These are phyloP conservation scores for Rhizopogon roseolus DNA, from an alignment of 768 basidiomycete genomes.

Conservation along the genomic window DNA sequence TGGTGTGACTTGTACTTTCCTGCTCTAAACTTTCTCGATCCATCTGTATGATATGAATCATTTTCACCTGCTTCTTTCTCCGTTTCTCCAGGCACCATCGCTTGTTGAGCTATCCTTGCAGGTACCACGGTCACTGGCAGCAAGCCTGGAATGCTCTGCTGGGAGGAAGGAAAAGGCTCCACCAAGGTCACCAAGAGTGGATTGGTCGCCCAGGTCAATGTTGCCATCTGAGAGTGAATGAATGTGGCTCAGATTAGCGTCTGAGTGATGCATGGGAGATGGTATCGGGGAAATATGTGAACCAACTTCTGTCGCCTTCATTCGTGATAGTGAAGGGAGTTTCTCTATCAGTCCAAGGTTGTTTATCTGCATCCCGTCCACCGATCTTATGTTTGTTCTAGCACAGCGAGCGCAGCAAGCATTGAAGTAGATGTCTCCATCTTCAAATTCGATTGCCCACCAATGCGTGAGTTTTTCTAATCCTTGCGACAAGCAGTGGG, in stretches of 20 bases:
- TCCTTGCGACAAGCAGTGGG: no score
- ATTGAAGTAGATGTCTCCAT: no score
- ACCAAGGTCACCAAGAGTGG: conserved; percentile 70
- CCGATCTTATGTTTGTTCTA: no score
- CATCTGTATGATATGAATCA: conserved; percentile 24
- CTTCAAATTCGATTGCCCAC: no score
- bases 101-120: conserved; percentile 28
- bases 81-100: conserved; percentile 35
- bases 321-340: no score
- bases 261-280: background rate
- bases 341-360: no score
- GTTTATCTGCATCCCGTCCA: no score
- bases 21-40: conserved; percentile 4
- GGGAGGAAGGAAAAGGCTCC: conserved; percentile 73
- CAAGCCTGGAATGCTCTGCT: conserved; percentile 58
- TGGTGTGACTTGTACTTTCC: background rate
- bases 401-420: no score
- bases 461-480: no score
- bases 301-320: no score
- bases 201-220: conserved; percentile 34
- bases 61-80: conserved; percentile 32
- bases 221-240: conserved; percentile 13
- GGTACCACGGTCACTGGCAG: conserved; percentile 31
- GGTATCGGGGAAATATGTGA: no score
- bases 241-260: background rate